Percentiles rank a stretch among this genome's conserved stretches.
Evolutionary conservation across 2,329 filamentous ascomycete species (phyloP).

Genomic region (Colletotrichum tofieldiae): DNA sequence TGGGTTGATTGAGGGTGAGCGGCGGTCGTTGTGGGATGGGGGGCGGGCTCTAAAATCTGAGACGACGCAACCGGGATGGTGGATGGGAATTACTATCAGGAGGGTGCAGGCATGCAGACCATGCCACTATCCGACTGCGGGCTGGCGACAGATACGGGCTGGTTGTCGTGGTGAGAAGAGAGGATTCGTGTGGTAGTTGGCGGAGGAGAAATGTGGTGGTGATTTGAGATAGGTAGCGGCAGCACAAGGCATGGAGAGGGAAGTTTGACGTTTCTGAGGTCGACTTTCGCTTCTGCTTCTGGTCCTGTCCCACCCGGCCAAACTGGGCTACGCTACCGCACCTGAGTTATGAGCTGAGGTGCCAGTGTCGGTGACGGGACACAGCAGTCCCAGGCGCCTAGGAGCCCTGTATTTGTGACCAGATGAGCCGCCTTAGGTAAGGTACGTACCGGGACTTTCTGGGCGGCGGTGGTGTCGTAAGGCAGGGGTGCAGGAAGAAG

Average conservation of each 20-base stretch:
- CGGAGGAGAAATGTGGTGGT: slow-evolving; percentile 38
- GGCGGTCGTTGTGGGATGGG: slow-evolving; percentile 42
- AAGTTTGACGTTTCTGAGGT: slow-evolving; percentile 43
- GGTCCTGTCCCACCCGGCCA: slow-evolving; percentile 8
- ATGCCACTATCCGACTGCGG: slow-evolving; percentile 39
- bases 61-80: slow-evolving; percentile 42
- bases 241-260: slow-evolving; percentile 38
- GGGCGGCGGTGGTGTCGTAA: slow-evolving; percentile 20
- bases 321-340: slow-evolving; percentile 14
- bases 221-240: slow-evolving; percentile 35
- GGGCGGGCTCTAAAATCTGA: slow-evolving; percentile 43
- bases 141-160: slow-evolving; percentile 31
- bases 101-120: slow-evolving; percentile 38
- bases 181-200: slow-evolving; percentile 20
- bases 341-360: slow-evolving; percentile 12
- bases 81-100: slow-evolving; percentile 32
- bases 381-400: slow-evolving; percentile 26
- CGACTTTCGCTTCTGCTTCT: slow-evolving; percentile 37
- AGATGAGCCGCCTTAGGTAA: slow-evolving; percentile 31
- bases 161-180: slow-evolving; percentile 35
- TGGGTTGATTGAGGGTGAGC: slow-evolving; percentile 44
- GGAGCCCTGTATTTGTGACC: slow-evolving; percentile 34
- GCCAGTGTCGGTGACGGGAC: slow-evolving; percentile 26
- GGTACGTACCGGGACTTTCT: slow-evolving; percentile 28
- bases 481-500: slow-evolving; percentile 36